These are phyloP conservation scores for Metschnikowia kofuensis DNA, from an alignment of 805 yeast species.

Conservation along the genomic window DNA sequence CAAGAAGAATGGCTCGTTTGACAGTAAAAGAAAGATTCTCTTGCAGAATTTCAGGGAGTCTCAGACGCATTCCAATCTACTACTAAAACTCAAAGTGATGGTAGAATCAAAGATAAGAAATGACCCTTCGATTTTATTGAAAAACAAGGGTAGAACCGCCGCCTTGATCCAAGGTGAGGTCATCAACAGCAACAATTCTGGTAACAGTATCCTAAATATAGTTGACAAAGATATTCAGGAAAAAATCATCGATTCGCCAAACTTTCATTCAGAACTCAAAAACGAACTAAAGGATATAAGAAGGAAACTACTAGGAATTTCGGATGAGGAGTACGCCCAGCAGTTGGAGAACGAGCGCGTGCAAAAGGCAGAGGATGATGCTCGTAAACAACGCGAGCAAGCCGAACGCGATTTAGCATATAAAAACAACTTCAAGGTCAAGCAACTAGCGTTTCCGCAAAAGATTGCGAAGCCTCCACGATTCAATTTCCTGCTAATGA, in stretches of 20 bases:
- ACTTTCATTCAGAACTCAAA: slow-evolving; percentile 32
- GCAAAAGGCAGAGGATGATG: slow-evolving; percentile 14
- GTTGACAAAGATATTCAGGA: slow-evolving; percentile 45
- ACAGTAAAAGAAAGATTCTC: slow-evolving; percentile 40
- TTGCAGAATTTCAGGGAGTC: slow-evolving; percentile 42
- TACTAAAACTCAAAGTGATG: slow-evolving; percentile 38
- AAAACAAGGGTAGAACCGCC: slow-evolving; percentile 49
- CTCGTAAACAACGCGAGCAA: slow-evolving; percentile 16
- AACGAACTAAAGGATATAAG: slow-evolving; percentile 33
- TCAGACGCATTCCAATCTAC: slow-evolving; percentile 39
- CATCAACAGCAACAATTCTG: slow-evolving; percentile 22
- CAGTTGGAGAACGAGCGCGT: slow-evolving; percentile 23
- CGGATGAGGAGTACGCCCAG: slow-evolving; percentile 39
- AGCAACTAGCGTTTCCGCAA: slow-evolving; percentile 21
- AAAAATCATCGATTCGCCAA: slow-evolving; percentile 41
- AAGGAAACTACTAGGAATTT: slow-evolving; percentile 30
- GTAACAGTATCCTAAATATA: slow-evolving; percentile 31
- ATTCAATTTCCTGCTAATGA: slow-evolving; percentile 21
- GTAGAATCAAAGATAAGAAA: slow-evolving; percentile 45
- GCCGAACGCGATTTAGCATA: slow-evolving; percentile 21
- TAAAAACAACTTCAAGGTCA: slow-evolving; percentile 28
- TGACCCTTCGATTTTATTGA: slow-evolving; percentile 46
- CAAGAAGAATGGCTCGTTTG: slow-evolving; percentile 51
- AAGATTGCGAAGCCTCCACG: slow-evolving; percentile 37
- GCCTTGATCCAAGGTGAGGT: slow-evolving; percentile 54